Evolutionary conservation across 2,329 filamentous ascomycete genomes (phyloP), one percentile per base, ranked within the genome.

Genomic region (Botrytis porri): DNA sequence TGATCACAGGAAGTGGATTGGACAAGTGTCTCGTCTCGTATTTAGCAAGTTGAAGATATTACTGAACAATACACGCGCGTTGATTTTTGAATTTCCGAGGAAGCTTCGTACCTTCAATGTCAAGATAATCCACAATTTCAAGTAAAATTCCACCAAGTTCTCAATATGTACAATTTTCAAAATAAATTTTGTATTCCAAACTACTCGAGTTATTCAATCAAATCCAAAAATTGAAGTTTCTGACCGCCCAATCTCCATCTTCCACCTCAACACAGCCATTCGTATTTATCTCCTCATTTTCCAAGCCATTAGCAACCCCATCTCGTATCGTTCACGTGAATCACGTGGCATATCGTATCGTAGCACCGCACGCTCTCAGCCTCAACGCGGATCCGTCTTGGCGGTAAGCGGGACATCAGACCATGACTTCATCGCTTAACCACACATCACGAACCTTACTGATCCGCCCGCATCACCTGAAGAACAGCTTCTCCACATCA

Each of bases 331-430:
- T 32, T 3, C 35, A 16, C 22, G 37, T 57, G 20, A 43, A 57
- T 57, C 35, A 32, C 48, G 37, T 57, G 25, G 20, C n/a, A 57
- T 69, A 43, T 32, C 48, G 65, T 57, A 69, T 57, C 39, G 35
- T 43, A 41, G n/a, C 22, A 57, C 65, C 29, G 35, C 65, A 69
- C 35, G 16, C 65, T 57, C 43, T 57, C 65, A 69, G 65, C 65
- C 65, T 57, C 37, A 69, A 59, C 25, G 18, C 48, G 22, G 37
- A 59, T 41, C 48, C 48, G 48, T 69, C 65, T 69, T 69, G 65
- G 65, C 65, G 39, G 65, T 69, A 29, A 69, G 65, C 54, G n/a
- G n/a, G 37, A 69, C 39, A 51, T 69, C n/a, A 41, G 65, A 69
- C n/a, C 48, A 69, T 69, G 48, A 32, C 51, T 37, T n/a, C 64